Conservation (phyloP, 2,329 filamentous ascomycete species). For the Blastomyces emzantsi region DNA sequence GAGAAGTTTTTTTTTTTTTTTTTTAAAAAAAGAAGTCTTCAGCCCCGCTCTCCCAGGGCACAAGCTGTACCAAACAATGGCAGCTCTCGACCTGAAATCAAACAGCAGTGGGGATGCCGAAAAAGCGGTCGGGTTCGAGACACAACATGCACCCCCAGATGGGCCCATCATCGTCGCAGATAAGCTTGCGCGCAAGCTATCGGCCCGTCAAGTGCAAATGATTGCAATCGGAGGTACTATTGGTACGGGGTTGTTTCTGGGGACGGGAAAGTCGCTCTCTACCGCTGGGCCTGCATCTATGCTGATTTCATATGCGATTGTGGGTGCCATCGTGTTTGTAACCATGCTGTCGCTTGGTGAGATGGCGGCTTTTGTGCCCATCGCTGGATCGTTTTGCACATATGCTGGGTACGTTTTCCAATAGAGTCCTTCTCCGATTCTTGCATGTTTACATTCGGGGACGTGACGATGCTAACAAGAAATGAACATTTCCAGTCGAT, state of each 20-base stretch:
- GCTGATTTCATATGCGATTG: slow-evolving; percentile 49
- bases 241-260: slow-evolving; percentile 52
- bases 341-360: slow-evolving; percentile 53
- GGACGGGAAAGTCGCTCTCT: slow-evolving; percentile 51
- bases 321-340: slow-evolving; percentile 49
- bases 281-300: slow-evolving; percentile 53
- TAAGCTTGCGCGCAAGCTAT: slow-evolving; percentile 47
- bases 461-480: background rate
- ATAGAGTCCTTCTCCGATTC: background rate
- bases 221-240: slow-evolving; percentile 47
- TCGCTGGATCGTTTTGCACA: slow-evolving; percentile 48
- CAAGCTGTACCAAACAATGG: background rate
- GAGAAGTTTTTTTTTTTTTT: background rate
- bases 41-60: background rate
- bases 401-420: slow-evolving; percentile 42
- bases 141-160: background rate
- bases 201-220: slow-evolving; percentile 58
- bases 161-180: slow-evolving; percentile 30
- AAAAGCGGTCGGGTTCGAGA: slow-evolving; percentile 9
- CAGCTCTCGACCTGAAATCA: background rate
- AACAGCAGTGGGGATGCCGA: slow-evolving; percentile 13
- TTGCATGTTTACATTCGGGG: background rate
- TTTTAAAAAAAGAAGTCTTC: too few species aligned
- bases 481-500: slow-evolving; percentile 24
- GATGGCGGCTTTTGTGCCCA: slow-evolving; percentile 51